Evolutionary conservation across 306 rosid genomes (phyloP), one percentile per base, ranked within the genome.

Genomic region (Sicyos baderoa): DNA sequence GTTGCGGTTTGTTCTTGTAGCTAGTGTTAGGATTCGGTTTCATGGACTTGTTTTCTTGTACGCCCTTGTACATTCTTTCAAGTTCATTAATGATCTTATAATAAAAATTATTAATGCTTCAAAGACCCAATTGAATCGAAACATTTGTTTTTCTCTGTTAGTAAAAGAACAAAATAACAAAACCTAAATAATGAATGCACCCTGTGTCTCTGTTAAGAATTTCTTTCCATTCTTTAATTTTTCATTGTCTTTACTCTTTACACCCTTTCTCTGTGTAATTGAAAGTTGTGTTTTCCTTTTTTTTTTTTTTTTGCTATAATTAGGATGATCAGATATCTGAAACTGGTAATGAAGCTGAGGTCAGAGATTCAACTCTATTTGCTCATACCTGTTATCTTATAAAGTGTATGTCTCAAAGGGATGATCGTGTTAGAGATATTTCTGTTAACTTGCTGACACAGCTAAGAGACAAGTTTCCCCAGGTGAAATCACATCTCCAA

Each of bases 291-390:
- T 45, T 44, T 4, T 35, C 18, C 4, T 29, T 29, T 13, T 6
- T 65, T 44, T 29, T 29, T 29, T 13, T 6, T 65, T 44, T 13
- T 17, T 37, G 11, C 3, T 35, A 19, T 22, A 19, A 65, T 82
- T 88, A 93, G 99, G 99, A 86, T 77, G 88, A 88, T 79, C 86
- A 87, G 71, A 79, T 88, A 76, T 90, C 96, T 71, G 97, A 89
- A 71, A 93, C 91, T 48, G 99, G 99, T 63, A 80, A 74, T 54
- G 91, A 82, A 76, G 96, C 99, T 61, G 94, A 88, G 63, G 79
- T 73, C 42, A 83, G 97, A 62, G 99, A 93, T 72, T 88, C 88
- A 55, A 77, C 83, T 78, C 94, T 93, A 51, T 81, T 80, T 53
- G 80, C 87, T 59, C 99, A 93, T 84, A 84, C 97, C 23, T 86